Evolutionary conservation across 2,329 filamentous ascomycete species (phyloP).

Genomic region (Coniochaeta hoffmannii): DNA sequence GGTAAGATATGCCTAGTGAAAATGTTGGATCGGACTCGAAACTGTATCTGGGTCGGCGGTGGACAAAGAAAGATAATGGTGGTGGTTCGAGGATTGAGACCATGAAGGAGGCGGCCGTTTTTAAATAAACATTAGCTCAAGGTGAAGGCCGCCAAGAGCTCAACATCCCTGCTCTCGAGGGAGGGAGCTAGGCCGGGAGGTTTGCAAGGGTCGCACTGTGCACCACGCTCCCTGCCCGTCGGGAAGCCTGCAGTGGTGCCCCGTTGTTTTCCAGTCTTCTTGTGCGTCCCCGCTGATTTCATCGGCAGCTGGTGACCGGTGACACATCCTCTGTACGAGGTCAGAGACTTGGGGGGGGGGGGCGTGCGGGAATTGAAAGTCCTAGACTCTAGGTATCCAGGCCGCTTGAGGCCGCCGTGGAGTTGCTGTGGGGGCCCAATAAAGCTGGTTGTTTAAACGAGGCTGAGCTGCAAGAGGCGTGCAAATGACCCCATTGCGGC

Average conservation of each 20-base stretch:
- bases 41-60: neutral
- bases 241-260: neutral
- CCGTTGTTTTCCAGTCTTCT: neutral
- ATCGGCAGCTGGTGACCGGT: neutral
- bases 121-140: conserved; percentile 1
- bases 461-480: neutral
- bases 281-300: neutral
- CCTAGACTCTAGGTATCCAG: neutral
- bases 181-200: neutral
- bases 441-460: neutral
- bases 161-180: neutral
- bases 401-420: neutral
- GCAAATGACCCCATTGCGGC: neutral
- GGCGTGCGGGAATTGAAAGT: neutral
- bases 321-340: neutral
- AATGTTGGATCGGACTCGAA: neutral
- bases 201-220: neutral
- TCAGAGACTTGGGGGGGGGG: too few relatives aligned
- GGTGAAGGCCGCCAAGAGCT: neutral
- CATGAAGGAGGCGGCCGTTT: conserved; percentile 1
- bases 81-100: neutral
- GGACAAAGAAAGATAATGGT: conserved; percentile 1
- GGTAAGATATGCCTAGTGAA: neutral
- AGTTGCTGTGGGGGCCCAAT: neutral
- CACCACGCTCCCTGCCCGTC: neutral